These are phyloP conservation scores for Porcisia hertigi DNA, from an alignment of 208 protist genomes.

Conservation along the genomic window DNA sequence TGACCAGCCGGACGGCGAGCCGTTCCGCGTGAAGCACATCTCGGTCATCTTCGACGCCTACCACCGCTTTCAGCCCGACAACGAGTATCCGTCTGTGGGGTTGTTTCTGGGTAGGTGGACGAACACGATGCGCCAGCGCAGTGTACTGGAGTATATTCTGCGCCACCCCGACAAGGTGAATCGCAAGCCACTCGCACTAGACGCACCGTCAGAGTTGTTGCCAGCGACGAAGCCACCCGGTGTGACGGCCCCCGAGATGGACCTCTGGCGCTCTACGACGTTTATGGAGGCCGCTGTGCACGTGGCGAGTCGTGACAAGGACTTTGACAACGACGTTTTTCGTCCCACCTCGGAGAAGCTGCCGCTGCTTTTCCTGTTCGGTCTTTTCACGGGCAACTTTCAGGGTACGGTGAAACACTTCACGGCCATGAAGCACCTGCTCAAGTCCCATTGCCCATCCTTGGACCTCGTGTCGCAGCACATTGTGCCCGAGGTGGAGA, in stretches of 20 bases:
- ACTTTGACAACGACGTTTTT: conserved; percentile 79
- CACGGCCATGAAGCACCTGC: conserved; percentile 60
- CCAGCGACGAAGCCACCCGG: conserved; percentile 43
- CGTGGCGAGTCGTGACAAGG: conserved; percentile 75
- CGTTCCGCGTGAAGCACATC: conserved; percentile 78
- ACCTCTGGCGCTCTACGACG: conserved; percentile 78
- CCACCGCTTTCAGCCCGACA: conserved; percentile 69
- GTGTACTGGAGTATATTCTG: conserved; percentile 82
- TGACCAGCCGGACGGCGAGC: conserved; percentile 61
- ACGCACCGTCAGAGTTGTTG: conserved; percentile 62
- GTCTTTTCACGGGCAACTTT: conserved; percentile 69
- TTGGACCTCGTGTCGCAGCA: conserved; percentile 64
- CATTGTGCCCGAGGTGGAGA: conserved; percentile 74
- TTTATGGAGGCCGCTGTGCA: conserved; percentile 86
- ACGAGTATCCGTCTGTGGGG: conserved; percentile 70
- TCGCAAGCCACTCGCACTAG: conserved; percentile 48
- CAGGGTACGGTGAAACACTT: conserved; percentile 84
- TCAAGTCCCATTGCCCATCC: conserved; percentile 53
- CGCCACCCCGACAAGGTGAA: conserved; percentile 83
- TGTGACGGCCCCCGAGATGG: conserved; percentile 49
- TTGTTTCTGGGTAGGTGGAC: conserved; percentile 84
- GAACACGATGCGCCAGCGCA: conserved; percentile 75
- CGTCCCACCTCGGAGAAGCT: conserved; percentile 62
- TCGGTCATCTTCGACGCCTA: conserved; percentile 88
- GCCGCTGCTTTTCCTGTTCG: conserved; percentile 75